Evolutionary conservation across 768 basidiomycete species (phyloP).

Genomic region (Serendipita sp.): DNA sequence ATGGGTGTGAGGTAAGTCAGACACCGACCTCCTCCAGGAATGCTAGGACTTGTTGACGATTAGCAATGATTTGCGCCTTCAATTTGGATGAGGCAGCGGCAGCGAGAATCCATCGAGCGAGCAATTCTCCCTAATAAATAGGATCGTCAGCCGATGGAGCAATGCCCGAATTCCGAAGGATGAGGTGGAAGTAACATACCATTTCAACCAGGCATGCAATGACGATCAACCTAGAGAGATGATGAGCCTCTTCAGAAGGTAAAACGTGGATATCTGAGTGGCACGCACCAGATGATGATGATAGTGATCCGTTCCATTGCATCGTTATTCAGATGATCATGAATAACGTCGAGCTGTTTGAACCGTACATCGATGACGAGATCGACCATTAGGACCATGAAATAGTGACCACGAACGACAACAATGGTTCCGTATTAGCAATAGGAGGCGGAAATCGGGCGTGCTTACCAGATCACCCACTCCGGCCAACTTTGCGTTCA

Average conservation of each 20-base stretch:
- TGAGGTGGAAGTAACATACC: constrained; percentile 21
- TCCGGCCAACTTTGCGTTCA: constrained; percentile 79
- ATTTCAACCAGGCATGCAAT: constrained; percentile 79
- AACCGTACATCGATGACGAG: background rate
- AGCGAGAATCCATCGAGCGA: background rate
- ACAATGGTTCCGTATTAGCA: background rate
- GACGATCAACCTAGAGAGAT: constrained; percentile 58
- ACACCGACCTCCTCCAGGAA: background rate
- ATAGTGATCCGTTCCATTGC: constrained; percentile 85
- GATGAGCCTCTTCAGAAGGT: constrained; percentile 16
- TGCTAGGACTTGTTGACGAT: background rate
- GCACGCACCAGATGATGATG: constrained; percentile 46
- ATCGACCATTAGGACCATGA: background rate
- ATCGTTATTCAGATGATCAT: constrained; percentile 78
- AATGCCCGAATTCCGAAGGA: too few relatives aligned
- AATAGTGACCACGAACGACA: background rate
- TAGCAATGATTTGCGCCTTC: background rate
- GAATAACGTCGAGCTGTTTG: constrained; percentile 68
- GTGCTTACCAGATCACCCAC: constrained; percentile 71
- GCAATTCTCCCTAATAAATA: background rate
- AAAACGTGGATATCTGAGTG: constrained; percentile 25
- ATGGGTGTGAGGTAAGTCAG: background rate
- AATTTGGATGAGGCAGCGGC: background rate
- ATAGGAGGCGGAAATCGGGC: too few relatives aligned
- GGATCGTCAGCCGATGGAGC: background rate